Base-by-base conservation (phyloP, 2,329 filamentous ascomycete genomes). In the Neonectria punicea region DNA sequence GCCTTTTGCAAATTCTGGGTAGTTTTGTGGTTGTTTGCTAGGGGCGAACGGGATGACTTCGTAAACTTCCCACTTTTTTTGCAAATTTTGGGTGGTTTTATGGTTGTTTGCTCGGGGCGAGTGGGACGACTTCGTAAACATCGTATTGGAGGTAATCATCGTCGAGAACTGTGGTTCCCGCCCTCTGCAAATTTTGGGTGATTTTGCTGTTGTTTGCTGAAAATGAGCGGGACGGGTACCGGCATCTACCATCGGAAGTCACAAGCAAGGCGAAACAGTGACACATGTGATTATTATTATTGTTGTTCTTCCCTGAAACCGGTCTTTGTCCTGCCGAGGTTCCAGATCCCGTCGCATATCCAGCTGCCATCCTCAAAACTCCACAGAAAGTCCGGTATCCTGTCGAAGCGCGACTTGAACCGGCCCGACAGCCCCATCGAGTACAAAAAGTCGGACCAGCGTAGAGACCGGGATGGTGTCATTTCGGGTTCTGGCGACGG, bases 281-380 rank as follows among this genome's bases (percentile, higher is more conserved):
- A 39, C 14, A 36, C 36, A 8, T n/a, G 36, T 39, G 8, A n/a
- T n/a, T 39, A 16, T 18, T 18, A 34, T n/a, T 39, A 16, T 18
- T 18, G 20, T 32, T 32, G 5, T 9, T 32, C 25, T n/a, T 32
- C 47, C 18, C 10, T 20, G 50, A 39, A 51, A 39, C 72, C 72
- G 20, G 54, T 72, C 39, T 64, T 67, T 7, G 61, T 55, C 22
- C 58, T 54, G 30, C 73, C 74, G 14, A 75, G 28, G 47, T 71
- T 71, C 74, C 73, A 76, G 25, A 75, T 72, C 3, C 43, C 67
- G 43, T 75, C 73, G 18, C 71, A 75, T 44, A 75, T 63, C 74
- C 74, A 72, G 43, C 59, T 47, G 2, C 67, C 73, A 6, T 61
- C 16, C 44, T 70, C 55, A 11, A 59, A 50, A 14, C 58, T 67